Base-by-base conservation (phyloP, 2,329 filamentous ascomycete genomes). In the Phyllosticta citriasiana region DNA sequence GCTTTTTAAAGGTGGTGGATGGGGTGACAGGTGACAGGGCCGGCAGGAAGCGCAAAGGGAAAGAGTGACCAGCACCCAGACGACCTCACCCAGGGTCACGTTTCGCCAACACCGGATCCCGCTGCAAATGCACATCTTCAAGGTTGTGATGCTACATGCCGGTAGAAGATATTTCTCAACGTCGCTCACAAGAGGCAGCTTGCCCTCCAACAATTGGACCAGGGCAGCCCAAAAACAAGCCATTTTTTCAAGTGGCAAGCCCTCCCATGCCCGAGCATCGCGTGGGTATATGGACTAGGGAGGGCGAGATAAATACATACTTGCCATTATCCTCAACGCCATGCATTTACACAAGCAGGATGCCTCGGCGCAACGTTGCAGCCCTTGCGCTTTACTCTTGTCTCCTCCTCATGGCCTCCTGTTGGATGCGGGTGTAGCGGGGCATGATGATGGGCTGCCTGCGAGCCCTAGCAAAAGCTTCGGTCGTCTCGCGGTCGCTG, bases 381-480 rank as follows among this genome's bases (percentile, higher is more conserved):
- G 40, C 40, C 6, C 5, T n/a, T 3, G 14, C 40, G n/a, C 14
- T 47, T n/a, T 47, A 47, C n/a, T 47, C 40, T 47, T 47, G 40
- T 10, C 54, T 51, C 53, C 30, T 51, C 25, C 52, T 50, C 19
- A 60, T 19, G 27, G 33, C 52, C n/a, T 60, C 58, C 35, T 60
- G 58, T 40, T 60, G 58, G 14, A 60, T 35, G 24, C 58, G 58
- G 30, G 55, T 61, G 50, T 61, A 57, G 50, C 59, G 59, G 22
- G 60, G 55, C 68, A 84, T 75, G 65, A 96, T 84, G 69, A 93
- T 85, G 25, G 92, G 90, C 65, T 84, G 83, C 68, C 88, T 72
- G 65, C 74, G 81, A 57, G 89, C 86, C 73, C 84, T 84, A 67
- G 85, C 83, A 78, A 93, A 96, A 62, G 89, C 84, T 72, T 91